Conservation (phyloP, 805 yeast species). For the Ogataea paraovalis region DNA sequence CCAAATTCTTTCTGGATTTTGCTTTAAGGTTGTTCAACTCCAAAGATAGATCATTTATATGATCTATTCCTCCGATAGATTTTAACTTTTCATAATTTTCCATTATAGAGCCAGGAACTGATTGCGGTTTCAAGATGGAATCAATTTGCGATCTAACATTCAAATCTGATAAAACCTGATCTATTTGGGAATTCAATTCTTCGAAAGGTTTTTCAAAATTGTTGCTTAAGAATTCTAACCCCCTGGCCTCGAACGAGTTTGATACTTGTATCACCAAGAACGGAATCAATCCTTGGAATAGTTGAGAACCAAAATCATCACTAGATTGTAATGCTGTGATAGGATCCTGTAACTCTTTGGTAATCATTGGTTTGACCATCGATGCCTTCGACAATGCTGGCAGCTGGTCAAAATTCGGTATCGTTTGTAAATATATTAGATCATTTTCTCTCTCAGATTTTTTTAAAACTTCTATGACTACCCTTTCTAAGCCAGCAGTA, state of each 20-base stretch:
- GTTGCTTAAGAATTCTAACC: conserved; percentile 45
- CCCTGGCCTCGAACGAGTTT: conserved; percentile 64
- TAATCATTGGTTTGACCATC: conserved; percentile 45
- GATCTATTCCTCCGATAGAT: conserved; percentile 47
- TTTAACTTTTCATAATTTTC: conserved; percentile 53
- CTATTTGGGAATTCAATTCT: conserved; percentile 42
- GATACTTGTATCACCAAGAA: conserved; percentile 60
- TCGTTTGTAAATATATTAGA: conserved; percentile 63
- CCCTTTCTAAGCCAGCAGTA: conserved; percentile 43
- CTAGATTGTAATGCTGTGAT: conserved; percentile 23
- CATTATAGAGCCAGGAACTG: conserved; percentile 54
- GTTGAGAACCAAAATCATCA: conserved; percentile 22
- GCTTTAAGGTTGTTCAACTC: conserved; percentile 43
- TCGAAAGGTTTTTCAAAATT: conserved; percentile 45
- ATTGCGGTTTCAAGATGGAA: conserved; percentile 51
- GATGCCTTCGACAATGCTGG: conserved; percentile 46
- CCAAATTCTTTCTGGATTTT: conserved; percentile 39
- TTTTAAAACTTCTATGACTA: conserved; percentile 41
- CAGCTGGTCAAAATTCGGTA: conserved; percentile 42
- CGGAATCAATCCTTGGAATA: conserved; percentile 68
- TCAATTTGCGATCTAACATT: conserved; percentile 64
- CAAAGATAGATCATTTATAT: conserved; percentile 37
- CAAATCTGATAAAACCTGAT: conserved; percentile 41
- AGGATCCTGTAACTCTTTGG: conserved; percentile 37
- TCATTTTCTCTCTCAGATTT: conserved; percentile 77